Evolutionary conservation across 352 stramenopile genomes (phyloP).

Genomic region (Elongisporangium anandrum): DNA sequence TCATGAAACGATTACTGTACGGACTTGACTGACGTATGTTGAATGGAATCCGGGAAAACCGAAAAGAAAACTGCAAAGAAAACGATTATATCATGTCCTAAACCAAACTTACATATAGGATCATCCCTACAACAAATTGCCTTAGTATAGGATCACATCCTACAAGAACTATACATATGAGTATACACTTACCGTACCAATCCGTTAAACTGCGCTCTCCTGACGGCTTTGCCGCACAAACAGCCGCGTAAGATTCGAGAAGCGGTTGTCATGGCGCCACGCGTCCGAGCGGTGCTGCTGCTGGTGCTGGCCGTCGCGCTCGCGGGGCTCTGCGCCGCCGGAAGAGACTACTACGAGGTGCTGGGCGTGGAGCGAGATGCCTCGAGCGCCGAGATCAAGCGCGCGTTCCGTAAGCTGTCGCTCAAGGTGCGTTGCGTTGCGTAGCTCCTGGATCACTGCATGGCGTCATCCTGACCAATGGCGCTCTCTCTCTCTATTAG

Average conservation of each 20-base stretch:
- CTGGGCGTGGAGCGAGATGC: slow-evolving; percentile 60
- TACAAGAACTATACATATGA: not conserved
- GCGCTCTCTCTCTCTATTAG: slow-evolving; percentile 21
- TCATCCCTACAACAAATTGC: no score
- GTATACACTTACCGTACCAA: not conserved
- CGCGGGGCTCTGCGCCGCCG: slow-evolving; percentile 20
- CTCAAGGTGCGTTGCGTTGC: slow-evolving; percentile 58
- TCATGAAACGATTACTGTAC: no score
- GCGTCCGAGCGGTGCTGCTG: slow-evolving; percentile 11
- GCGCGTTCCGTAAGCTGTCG: slow-evolving; percentile 85
- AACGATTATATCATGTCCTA: no score
- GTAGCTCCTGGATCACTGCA: not conserved
- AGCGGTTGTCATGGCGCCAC: not conserved
- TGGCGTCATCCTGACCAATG: slow-evolving; percentile 2
- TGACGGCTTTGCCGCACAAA: not conserved
- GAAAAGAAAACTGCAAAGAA: not conserved
- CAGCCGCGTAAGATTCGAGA: not conserved
- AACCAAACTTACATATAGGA: no score
- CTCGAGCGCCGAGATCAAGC: slow-evolving; percentile 71
- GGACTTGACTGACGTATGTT: no score
- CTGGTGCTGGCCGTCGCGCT: slow-evolving; percentile 20
- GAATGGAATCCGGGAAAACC: no score
- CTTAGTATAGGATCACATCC: not conserved
- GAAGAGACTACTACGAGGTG: slow-evolving; percentile 70
- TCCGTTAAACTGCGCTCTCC: not conserved